Evolutionary conservation across 257 asterid genomes (phyloP).

Genomic region (Lycium barbarum): DNA sequence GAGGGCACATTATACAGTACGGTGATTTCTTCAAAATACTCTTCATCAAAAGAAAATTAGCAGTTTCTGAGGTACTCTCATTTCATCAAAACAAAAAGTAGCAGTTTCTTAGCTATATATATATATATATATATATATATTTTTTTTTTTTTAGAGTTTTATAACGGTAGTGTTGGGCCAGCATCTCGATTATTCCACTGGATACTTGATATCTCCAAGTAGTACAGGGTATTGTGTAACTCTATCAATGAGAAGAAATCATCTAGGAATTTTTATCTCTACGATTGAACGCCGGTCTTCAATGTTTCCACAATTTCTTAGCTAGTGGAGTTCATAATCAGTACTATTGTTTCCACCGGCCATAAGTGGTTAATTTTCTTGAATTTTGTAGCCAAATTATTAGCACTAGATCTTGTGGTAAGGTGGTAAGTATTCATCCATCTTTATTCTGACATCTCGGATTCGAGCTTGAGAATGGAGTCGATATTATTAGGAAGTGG

Average conservation of each 20-base stretch:
- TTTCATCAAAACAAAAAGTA: background rate
- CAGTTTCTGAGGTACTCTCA: background rate
- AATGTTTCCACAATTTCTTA: background rate
- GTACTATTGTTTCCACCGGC: background rate
- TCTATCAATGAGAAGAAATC: background rate
- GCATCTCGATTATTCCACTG: background rate
- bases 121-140: too few species aligned
- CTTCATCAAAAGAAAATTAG: background rate
- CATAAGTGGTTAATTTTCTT: background rate
- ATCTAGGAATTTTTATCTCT: background rate
- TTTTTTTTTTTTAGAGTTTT: background rate
- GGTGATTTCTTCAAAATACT: slow-evolving; percentile 5
- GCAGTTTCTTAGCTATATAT: background rate
- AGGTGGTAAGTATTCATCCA: background rate
- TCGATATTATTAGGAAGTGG: fast-evolving
- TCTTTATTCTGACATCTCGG: background rate
- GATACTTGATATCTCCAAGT: background rate
- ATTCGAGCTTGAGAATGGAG: background rate
- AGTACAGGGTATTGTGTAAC: background rate
- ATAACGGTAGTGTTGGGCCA: background rate
- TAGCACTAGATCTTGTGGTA: background rate
- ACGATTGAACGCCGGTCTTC: background rate
- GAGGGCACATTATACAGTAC: background rate
- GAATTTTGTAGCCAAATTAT: background rate
- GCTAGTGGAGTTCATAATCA: too few species aligned